Conservation (phyloP, 2,329 filamentous ascomycete genomes). For the Exophiala alcalophila region DNA sequence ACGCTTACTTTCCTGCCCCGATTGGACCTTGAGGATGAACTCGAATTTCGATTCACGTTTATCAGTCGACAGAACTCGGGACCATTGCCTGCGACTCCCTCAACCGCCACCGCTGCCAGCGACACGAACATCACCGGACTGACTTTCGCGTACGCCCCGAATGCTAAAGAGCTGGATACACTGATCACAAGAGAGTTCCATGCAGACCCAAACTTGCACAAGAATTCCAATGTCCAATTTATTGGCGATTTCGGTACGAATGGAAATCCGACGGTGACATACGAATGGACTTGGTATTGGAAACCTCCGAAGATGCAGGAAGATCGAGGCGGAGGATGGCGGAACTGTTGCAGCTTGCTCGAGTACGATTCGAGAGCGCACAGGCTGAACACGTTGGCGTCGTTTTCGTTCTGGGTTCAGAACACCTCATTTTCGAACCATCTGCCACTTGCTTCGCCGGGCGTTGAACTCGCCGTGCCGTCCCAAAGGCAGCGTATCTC, state of each 20-base stretch:
- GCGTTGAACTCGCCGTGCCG: constrained; percentile 69
- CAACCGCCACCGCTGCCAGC: constrained; percentile 46
- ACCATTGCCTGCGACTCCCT: constrained; percentile 48
- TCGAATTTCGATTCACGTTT: constrained; percentile 91
- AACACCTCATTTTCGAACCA: constrained; percentile 51
- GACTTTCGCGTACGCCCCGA: constrained; percentile 89
- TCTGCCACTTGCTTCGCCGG: constrained; percentile 66
- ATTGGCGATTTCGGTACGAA: constrained; percentile 88
- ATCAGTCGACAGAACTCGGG: constrained; percentile 61
- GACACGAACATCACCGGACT: constrained; percentile 84
- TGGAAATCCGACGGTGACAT: constrained; percentile 78
- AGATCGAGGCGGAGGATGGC: constrained; percentile 87
- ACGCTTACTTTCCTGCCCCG: constrained; percentile 69
- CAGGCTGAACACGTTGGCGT: constrained; percentile 79
- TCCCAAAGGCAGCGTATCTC: constrained; percentile 71
- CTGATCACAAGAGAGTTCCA: constrained; percentile 94
- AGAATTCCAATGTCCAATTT: constrained; percentile 90
- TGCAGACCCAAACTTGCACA: constrained; percentile 94
- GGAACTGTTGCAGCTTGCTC: constrained; percentile 93
- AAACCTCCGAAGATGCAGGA: constrained; percentile 78
- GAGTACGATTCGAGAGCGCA: constrained; percentile 96
- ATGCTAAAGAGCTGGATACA: constrained; percentile 82
- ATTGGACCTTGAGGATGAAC: constrained; percentile 84
- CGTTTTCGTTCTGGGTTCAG: constrained; percentile 93
- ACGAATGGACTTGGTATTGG: constrained; percentile 98